A percentile compares a stretch with the other conserved stretches of the same genome.
These are phyloP conservation scores for Sporothrix schenckii DNA, from an alignment of 2,329 filamentous ascomycete genomes.

Conservation along the genomic window DNA sequence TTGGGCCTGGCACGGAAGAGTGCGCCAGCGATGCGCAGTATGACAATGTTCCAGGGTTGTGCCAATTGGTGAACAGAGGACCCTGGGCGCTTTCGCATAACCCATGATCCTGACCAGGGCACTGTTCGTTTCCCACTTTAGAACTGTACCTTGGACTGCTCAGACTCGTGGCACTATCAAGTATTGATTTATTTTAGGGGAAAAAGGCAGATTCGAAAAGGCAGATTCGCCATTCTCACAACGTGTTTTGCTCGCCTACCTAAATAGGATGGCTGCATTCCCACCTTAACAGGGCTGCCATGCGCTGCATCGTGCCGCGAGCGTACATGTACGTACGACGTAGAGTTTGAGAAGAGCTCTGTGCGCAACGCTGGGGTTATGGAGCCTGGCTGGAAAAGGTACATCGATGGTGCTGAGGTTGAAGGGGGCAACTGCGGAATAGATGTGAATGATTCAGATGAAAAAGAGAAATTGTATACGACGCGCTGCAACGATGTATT, in stretches of 20 bases:
- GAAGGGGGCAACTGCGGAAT: no score
- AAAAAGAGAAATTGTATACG: background rate
- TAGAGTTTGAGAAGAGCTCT: background rate
- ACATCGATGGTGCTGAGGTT: no score
- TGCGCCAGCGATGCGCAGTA: background rate
- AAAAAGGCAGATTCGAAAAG: background rate
- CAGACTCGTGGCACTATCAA: background rate
- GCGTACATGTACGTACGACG: no score
- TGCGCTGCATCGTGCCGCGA: slow-evolving; percentile 4
- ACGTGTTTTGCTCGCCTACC: background rate
- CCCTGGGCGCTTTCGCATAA: background rate
- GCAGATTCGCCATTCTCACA: background rate
- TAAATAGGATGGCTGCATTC: background rate
- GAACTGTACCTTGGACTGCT: background rate
- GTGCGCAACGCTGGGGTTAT: background rate
- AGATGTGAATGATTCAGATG: background rate
- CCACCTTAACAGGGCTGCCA: background rate
- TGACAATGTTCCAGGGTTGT: background rate
- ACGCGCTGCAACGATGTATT: background rate
- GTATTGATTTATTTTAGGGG: background rate
- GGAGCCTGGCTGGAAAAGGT: background rate
- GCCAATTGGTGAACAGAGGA: background rate
- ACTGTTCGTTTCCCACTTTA: background rate
- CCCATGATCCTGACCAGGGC: slow-evolving; percentile 2
- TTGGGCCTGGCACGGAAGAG: background rate